phyloP scores from a whole-genome alignment of 768 basidiomycete genomes.

The Roridomyces roridus region DNA sequence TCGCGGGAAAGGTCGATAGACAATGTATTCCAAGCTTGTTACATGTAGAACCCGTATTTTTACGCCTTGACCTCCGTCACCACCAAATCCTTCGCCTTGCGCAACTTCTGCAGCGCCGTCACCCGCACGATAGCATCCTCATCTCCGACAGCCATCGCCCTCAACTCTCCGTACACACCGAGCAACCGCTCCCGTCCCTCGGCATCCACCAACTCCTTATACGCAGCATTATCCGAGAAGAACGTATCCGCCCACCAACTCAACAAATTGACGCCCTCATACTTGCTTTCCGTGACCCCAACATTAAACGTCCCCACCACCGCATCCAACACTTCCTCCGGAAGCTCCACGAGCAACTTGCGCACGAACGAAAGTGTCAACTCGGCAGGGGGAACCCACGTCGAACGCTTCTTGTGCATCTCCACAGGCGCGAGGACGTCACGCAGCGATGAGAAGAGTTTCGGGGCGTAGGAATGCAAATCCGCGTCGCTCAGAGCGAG shows the following conservation, averaged over 20 bases:
- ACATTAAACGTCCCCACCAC: slow-evolving; percentile 4
- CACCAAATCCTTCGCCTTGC: neutral
- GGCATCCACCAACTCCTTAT: neutral
- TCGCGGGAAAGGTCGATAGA: too few species aligned
- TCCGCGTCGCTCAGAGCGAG: slow-evolving; percentile 8
- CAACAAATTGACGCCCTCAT: slow-evolving; percentile 4
- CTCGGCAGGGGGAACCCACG: slow-evolving; percentile 13
- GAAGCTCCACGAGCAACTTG: slow-evolving; percentile 5
- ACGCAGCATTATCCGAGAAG: neutral
- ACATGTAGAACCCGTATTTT: too few species aligned
- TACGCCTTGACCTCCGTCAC: too few species aligned
- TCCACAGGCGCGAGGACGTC: neutral
- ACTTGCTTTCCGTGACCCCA: slow-evolving; percentile 7
- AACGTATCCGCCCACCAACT: slow-evolving; percentile 10
- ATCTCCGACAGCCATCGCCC: slow-evolving; percentile 1
- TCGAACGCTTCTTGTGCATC: neutral
- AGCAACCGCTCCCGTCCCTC: slow-evolving; percentile 6
- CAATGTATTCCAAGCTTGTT: too few species aligned
- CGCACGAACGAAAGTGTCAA: slow-evolving; percentile 18
- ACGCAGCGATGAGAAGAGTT: neutral
- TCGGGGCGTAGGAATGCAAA: neutral
- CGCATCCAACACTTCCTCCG: slow-evolving; percentile 7
- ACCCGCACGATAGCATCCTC: neutral
- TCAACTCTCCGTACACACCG: slow-evolving; percentile 1
- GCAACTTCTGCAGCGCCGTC: neutral